Conservation (phyloP, 257 asterid genomes). For the Orobanche coerulescens region DNA sequence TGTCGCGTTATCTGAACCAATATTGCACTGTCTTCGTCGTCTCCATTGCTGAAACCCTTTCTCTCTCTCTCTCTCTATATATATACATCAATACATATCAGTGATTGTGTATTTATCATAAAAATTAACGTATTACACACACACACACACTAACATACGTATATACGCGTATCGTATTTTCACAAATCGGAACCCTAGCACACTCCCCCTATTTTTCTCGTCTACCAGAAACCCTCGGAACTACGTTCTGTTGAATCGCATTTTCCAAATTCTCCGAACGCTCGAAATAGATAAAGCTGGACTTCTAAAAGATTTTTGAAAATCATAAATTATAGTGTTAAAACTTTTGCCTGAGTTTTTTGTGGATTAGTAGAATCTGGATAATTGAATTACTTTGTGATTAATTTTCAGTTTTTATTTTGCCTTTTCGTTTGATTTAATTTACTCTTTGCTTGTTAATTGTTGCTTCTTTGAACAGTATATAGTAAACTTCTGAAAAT, state of each 20-base stretch:
- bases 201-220: not conserved
- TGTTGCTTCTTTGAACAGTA: slow-evolving; percentile 8
- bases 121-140: slow-evolving; percentile 7
- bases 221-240: slow-evolving; percentile 27
- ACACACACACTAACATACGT: not conserved
- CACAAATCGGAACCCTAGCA: slow-evolving; percentile 23
- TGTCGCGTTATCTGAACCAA: slow-evolving; percentile 24
- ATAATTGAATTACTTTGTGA: not conserved
- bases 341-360: not conserved
- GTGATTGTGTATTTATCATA: slow-evolving; percentile 1
- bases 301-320: not conserved
- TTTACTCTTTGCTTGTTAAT: slow-evolving; percentile 8
- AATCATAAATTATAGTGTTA: slow-evolving; percentile 16
- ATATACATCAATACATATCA: not conserved
- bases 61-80: slow-evolving; percentile 6
- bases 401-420: not conserved
- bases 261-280: slow-evolving; percentile 17
- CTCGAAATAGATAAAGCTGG: not conserved
- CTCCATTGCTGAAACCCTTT: slow-evolving; percentile 23
- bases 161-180: not conserved
- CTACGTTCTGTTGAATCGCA: slow-evolving; percentile 18
- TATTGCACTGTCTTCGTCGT: slow-evolving; percentile 1
- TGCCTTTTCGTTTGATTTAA: slow-evolving; percentile 8
- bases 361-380: slow-evolving; percentile 14
- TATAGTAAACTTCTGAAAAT: slow-evolving; percentile 15